Evolutionary conservation across 345 rosid genomes (phyloP).

Genomic region (Clausena lansium): DNA sequence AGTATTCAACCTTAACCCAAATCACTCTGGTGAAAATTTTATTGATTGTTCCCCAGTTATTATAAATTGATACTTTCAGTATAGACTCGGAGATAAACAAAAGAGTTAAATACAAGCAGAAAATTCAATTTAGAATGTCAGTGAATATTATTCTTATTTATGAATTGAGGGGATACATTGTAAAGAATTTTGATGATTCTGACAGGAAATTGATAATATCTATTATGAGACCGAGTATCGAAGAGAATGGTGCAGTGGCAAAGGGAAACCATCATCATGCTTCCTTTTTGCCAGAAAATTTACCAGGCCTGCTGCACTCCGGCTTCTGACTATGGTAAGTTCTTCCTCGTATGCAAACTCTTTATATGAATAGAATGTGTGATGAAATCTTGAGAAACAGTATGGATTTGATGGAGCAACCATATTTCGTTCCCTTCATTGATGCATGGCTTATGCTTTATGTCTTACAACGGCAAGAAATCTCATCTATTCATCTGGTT

Average conservation of each 20-base stretch:
- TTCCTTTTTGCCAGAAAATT: slow-evolving; percentile 97
- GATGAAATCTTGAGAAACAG: not conserved
- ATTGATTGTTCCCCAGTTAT: not conserved
- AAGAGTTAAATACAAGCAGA: not conserved
- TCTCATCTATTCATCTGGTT: slow-evolving; percentile 4
- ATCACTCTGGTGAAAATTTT: not conserved
- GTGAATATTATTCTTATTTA: not conserved
- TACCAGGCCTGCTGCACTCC: slow-evolving; percentile 85
- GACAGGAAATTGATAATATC: slow-evolving; percentile 78
- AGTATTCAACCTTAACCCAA: not conserved
- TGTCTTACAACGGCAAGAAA: not conserved
- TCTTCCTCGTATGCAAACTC: not conserved
- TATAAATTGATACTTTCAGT: not conserved
- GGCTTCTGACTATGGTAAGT: slow-evolving; percentile 66
- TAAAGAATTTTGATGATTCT: not conserved
- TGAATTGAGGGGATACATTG: not conserved
- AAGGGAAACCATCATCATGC: slow-evolving; percentile 75
- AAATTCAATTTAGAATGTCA: not conserved
- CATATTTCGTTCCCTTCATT: not conserved
- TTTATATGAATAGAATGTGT: not conserved
- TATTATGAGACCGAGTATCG: slow-evolving; percentile 82
- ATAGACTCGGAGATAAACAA: not conserved
- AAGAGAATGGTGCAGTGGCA: slow-evolving; percentile 93
- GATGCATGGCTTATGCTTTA: not conserved
- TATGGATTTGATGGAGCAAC: not conserved